These are phyloP conservation scores for Trametes sanguinea DNA, from an alignment of 768 basidiomycete genomes.

Conservation along the genomic window DNA sequence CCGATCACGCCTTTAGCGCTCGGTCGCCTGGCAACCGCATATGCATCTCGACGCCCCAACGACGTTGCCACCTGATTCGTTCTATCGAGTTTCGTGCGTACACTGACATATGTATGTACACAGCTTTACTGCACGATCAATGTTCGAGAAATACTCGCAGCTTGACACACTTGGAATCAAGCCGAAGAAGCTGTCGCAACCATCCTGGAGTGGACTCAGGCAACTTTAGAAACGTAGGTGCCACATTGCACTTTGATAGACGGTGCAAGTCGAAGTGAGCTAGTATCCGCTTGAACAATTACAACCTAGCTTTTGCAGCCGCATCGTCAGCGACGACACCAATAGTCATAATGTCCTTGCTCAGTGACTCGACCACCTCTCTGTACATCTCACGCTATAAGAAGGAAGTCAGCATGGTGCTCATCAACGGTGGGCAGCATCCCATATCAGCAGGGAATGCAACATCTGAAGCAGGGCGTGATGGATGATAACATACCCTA, in stretches of 20 bases:
- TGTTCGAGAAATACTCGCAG: too few species aligned
- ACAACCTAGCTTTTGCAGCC: conserved; percentile 49
- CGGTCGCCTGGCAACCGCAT: not conserved
- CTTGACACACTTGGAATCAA: too few species aligned
- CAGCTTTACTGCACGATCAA: too few species aligned
- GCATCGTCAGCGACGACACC: conserved; percentile 48
- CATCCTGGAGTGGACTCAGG: too few species aligned
- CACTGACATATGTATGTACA: too few species aligned
- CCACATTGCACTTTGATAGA: too few species aligned
- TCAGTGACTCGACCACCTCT: conserved; percentile 47
- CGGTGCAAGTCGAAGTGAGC: too few species aligned
- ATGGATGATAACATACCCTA: conserved; percentile 46
- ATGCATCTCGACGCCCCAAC: not conserved
- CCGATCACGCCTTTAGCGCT: not conserved
- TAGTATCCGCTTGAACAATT: not conserved
- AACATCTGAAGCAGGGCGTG: not conserved
- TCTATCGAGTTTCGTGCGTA: too few species aligned
- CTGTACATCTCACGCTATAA: conserved; percentile 56
- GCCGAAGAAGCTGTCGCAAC: too few species aligned
- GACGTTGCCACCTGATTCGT: not conserved
- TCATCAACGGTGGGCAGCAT: not conserved
- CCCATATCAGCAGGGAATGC: not conserved
- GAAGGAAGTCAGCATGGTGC: conserved; percentile 5
- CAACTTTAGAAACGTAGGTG: too few species aligned
- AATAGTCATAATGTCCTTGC: conserved; percentile 38